phyloP scores from a whole-genome alignment of 1,139 yeast species.

The Yamadazyma aaseri region DNA sequence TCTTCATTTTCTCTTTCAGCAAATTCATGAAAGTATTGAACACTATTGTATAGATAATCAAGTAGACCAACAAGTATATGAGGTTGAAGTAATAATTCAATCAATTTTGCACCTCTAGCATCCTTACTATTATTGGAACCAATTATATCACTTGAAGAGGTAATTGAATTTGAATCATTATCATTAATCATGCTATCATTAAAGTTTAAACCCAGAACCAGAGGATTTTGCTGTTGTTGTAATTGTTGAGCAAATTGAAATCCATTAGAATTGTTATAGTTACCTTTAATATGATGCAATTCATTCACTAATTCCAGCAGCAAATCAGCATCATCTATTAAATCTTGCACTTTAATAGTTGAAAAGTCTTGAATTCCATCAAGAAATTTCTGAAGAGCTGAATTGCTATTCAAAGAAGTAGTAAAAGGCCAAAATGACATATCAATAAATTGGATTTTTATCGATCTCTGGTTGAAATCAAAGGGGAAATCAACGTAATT shows the following conservation, averaged over 20 bases:
- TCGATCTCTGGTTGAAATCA: too few relatives aligned
- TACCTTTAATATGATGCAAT: conserved; percentile 40
- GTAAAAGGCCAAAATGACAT: conserved; percentile 55
- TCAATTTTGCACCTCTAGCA: conserved; percentile 38
- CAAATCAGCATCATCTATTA: conserved; percentile 33
- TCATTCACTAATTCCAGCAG: conserved; percentile 44
- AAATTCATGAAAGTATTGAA: conserved; percentile 36
- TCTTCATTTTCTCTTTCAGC: conserved; percentile 25
- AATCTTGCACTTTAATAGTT: conserved; percentile 33
- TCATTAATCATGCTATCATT: conserved; percentile 7
- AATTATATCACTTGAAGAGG: conserved; percentile 32
- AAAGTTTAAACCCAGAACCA: conserved; percentile 1
- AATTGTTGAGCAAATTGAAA: conserved; percentile 34
- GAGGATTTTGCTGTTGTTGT: conserved; percentile 12
- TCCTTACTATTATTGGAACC: conserved; percentile 29
- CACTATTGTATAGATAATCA: conserved; percentile 37
- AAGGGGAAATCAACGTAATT: too few relatives aligned
- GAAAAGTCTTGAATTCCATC: conserved; percentile 38
- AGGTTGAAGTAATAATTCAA: conserved; percentile 46
- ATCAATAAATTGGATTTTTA: neutral
- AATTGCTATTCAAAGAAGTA: conserved; percentile 38
- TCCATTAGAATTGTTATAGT: conserved; percentile 26
- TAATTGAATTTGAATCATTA: conserved; percentile 35
- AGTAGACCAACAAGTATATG: conserved; percentile 43
- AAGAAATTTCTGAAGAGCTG: conserved; percentile 42